phyloP scores from a whole-genome alignment of 2,329 filamentous ascomycete genomes.

The Alternaria brassicicola region DNA sequence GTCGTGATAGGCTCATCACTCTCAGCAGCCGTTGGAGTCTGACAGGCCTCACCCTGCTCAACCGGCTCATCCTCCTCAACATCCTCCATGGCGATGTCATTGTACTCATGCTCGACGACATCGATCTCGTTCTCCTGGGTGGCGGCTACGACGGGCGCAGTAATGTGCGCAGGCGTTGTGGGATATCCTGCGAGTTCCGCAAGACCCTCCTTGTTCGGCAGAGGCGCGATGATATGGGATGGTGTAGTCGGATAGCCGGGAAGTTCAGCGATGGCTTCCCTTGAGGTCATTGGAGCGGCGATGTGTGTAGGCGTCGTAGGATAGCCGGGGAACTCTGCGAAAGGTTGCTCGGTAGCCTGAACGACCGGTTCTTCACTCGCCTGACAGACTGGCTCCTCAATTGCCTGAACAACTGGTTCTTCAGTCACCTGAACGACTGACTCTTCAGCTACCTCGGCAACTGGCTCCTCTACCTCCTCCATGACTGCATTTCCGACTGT shows the following conservation, averaged over 20 bases:
- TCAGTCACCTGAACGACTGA: not conserved
- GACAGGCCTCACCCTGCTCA: constrained; percentile 1
- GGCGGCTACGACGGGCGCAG: constrained; percentile 5
- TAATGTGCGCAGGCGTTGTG: constrained; percentile 34
- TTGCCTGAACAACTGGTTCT: not conserved
- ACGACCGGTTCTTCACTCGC: not conserved
- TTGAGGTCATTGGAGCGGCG: constrained; percentile 22
- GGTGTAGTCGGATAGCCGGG: constrained; percentile 33
- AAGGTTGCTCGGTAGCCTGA: constrained; percentile 23
- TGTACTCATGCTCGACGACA: not conserved
- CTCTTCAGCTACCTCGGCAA: not conserved
- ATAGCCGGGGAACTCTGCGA: constrained; percentile 23
- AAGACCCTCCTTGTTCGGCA: constrained; percentile 23
- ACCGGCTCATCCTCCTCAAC: not conserved
- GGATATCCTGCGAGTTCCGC: constrained; percentile 30
- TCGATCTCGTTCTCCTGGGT: not conserved
- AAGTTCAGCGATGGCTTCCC: constrained; percentile 24
- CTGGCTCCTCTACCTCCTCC: not conserved
- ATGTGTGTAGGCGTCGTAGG: constrained; percentile 24
- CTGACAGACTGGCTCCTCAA: not conserved
- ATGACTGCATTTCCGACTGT: not conserved
- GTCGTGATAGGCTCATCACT: not conserved
- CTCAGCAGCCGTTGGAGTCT: not conserved
- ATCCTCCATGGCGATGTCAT: constrained; percentile 6
- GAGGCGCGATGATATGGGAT: constrained; percentile 26